Evolutionary conservation across 1,139 yeast species (phyloP).

Genomic region (Debaryomyces sp.): DNA sequence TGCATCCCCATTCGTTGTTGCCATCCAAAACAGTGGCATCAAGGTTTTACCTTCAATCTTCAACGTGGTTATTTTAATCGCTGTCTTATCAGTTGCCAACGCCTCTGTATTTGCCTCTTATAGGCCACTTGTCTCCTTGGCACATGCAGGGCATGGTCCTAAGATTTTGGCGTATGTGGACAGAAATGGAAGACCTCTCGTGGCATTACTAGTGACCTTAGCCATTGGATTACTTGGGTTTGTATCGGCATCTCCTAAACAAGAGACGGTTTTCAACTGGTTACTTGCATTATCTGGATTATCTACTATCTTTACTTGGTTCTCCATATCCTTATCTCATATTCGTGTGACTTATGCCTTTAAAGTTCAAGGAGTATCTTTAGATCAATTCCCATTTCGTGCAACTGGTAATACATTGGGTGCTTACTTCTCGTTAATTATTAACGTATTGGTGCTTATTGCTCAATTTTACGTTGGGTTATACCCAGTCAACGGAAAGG

Average conservation of each 20-base stretch:
- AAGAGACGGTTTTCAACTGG: conserved; percentile 37
- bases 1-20: conserved; percentile 19
- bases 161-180: conserved; percentile 26
- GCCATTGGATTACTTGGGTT: conserved; percentile 35
- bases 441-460: conserved; percentile 33
- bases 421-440: conserved; percentile 32
- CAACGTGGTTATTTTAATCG: conserved; percentile 34
- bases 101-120: conserved; percentile 37
- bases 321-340: conserved; percentile 34
- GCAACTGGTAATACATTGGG: conserved; percentile 35
- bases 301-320: conserved; percentile 42
- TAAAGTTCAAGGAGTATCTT: background rate
- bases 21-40: conserved; percentile 31
- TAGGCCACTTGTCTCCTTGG: conserved; percentile 34
- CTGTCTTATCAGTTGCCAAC: conserved; percentile 37
- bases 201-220: conserved; percentile 30
- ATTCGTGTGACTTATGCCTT: conserved; percentile 15
- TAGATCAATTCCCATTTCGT: conserved; percentile 21
- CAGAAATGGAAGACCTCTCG: conserved; percentile 30
- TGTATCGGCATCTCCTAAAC: conserved; percentile 33
- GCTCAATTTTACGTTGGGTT: conserved; percentile 38
- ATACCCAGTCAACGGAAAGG: conserved; percentile 27
- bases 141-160: conserved; percentile 38
- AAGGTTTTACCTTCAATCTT: conserved; percentile 34
- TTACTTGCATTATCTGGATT: conserved; percentile 40